Evolutionary conservation across 164 flowering plant genomes (phyloP), one percentile per base, ranked within the genome.

Genomic region (Nymphaea colorata): DNA sequence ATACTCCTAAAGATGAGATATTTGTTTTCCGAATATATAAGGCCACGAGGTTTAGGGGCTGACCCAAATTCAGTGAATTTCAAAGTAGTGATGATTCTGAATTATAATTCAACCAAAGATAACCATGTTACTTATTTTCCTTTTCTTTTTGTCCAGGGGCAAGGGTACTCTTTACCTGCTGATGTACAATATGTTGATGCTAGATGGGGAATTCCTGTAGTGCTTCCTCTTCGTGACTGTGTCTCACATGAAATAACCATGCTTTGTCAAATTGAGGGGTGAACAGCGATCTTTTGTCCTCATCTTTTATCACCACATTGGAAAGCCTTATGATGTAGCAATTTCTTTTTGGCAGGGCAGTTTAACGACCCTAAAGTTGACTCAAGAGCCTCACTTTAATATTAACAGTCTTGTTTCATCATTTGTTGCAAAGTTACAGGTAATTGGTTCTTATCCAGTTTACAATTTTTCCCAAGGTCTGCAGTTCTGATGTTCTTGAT

Each of bases 161-260:
- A 81, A 71, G 99, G 99, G 65, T 95, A 87, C 79, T 89, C 99
- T 42, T 80, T 92, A 75, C 83, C 99, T 43, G 99, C 97, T 70
- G 93, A 90, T 80, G 85, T 95, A 61, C 99, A 95, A 68, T 85
- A 90, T 79, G 84, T 89, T 80, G 98, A 95, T 86, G 85, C 98
- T 41, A 83, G 99, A 76, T 85, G 96, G 99, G 82, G 86, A 70
- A 68, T 83, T 44, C 99, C 99, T 1, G 82, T 89, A 42, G 82
- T 89, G 76, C 94, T 87, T 76, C 98, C 99, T 16, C 91, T 95
- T 68, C 96, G 89, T 59, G 98, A 92, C 70, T 95, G 98, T 77
- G 84, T 84, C 62, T 67, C 77, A 10, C 85, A 84, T 66, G 99
- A 95, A 83, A 84, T 95, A 66, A 85, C 66, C 75, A 76, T 75